Percentiles rank a stretch among this genome's conserved stretches.
phyloP scores from a whole-genome alignment of 805 yeast genomes.

The Kockiozyma suomiensis region DNA sequence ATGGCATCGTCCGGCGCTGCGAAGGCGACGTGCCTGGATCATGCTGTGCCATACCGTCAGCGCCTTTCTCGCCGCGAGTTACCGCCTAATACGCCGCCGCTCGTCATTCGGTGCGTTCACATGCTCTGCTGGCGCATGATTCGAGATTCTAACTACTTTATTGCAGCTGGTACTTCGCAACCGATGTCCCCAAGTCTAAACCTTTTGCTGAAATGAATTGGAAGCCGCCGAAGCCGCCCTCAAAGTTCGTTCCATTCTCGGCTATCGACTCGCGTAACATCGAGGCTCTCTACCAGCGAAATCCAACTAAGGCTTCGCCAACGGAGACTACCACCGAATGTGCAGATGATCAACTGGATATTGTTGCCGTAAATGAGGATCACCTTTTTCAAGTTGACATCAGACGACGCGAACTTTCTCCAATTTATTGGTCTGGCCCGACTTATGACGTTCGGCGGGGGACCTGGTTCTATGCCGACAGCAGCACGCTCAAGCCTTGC shows the following conservation, averaged over 20 bases:
- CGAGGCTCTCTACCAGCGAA: conserved; percentile 53
- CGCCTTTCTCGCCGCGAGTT: conserved; percentile 24
- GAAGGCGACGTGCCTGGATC: conserved; percentile 20
- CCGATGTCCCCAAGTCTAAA: conserved; percentile 29
- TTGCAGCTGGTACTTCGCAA: conserved; percentile 31
- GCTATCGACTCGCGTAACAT: conserved; percentile 61
- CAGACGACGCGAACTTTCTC: conserved; percentile 54
- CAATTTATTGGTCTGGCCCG: conserved; percentile 90
- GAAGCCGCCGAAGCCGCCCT: conserved; percentile 50
- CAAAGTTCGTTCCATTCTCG: conserved; percentile 69
- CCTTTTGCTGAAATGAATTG: conserved; percentile 49
- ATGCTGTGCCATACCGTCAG: conserved; percentile 28
- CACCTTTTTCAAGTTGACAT: conserved; percentile 74
- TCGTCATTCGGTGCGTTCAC: conserved; percentile 20
- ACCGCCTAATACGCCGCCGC: conserved; percentile 33
- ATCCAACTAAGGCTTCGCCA: conserved; percentile 5
- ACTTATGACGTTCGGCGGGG: conserved; percentile 81
- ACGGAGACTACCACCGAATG: background rate
- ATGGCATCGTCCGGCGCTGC: conserved; percentile 15
- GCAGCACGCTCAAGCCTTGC: conserved; percentile 51
- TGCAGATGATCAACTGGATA: conserved; percentile 10
- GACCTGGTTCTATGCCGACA: conserved; percentile 68
- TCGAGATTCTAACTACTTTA: background rate
- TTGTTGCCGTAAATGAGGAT: conserved; percentile 77
- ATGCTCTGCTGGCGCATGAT: background rate